Evolutionary conservation across 2,329 filamentous ascomycete genomes (phyloP).

Genomic region (Calonectria hawksworthii): DNA sequence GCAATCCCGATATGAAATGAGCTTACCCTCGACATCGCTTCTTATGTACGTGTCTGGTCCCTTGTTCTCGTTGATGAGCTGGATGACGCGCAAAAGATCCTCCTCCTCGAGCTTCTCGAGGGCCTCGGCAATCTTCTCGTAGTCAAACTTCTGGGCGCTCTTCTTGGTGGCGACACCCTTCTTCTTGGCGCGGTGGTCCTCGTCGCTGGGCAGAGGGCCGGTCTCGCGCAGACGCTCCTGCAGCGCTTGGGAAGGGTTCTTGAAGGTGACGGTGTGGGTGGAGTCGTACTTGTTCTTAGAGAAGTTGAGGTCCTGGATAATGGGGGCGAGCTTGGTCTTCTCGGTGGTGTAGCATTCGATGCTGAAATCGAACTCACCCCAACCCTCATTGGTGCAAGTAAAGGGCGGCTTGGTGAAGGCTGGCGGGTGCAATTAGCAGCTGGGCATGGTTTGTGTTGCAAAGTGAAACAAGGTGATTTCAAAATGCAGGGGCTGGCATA

Average conservation of each 20-base stretch:
- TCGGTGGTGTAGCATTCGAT: conserved; percentile 87
- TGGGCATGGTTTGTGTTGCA: background rate
- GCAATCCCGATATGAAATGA: conserved; percentile 12
- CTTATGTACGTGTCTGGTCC: conserved; percentile 94
- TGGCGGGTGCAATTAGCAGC: conserved; percentile 53
- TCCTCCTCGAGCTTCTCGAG: conserved; percentile 92
- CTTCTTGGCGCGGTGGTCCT: conserved; percentile 72
- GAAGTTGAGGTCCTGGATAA: conserved; percentile 95
- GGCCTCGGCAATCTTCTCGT: conserved; percentile 96
- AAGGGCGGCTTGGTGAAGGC: conserved; percentile 90
- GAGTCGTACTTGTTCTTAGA: conserved; percentile 84
- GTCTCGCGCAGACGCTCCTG: conserved; percentile 85
- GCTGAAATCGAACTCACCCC: conserved; percentile 98
- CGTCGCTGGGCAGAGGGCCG: conserved; percentile 85
- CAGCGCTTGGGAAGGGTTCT: conserved; percentile 91
- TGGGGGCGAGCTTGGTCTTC: conserved; percentile 82
- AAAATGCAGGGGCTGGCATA: conserved; percentile 61
- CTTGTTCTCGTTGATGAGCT: conserved; percentile 99
- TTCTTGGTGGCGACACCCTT: conserved; percentile 79
- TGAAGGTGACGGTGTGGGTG: conserved; percentile 86
- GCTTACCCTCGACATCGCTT: conserved; percentile 94
- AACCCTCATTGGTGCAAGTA: conserved; percentile 91
- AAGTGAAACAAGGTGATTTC: background rate
- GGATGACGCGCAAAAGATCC: conserved; percentile 92
- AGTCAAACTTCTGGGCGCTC: conserved; percentile 81